A percentile compares a stretch with the other conserved stretches of the same genome.
Conservation (phyloP, 2,329 filamentous ascomycete species). For the Colletotrichum paranaense region DNA sequence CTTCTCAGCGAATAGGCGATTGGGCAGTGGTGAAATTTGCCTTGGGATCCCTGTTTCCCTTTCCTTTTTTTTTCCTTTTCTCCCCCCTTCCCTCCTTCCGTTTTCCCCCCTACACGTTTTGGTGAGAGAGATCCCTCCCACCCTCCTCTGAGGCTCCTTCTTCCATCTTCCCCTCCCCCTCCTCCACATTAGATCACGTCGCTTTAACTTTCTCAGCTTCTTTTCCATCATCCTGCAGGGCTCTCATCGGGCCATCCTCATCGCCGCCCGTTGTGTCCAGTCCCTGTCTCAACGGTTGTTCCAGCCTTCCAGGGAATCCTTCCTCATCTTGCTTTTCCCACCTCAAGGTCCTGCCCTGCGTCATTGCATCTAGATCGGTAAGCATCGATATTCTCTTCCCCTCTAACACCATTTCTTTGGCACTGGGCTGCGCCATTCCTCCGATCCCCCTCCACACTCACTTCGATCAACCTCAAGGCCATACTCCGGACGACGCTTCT, state of each 20-base stretch:
- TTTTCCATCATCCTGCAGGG: neutral
- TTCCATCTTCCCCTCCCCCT: neutral
- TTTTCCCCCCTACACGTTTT: neutral
- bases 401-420: neutral
- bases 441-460: neutral
- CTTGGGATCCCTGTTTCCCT: neutral
- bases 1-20: neutral
- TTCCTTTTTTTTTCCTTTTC: neutral
- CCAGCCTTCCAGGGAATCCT: conserved; percentile 7
- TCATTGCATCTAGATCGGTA: neutral
- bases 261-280: neutral
- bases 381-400: neutral
- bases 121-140: neutral
- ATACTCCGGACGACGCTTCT: conserved; percentile 7
- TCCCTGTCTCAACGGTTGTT: conserved; percentile 17
- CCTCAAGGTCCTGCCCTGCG: conserved; percentile 8
- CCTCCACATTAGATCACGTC: neutral
- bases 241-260: neutral
- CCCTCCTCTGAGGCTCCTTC: neutral
- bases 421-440: neutral
- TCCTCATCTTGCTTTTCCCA: neutral
- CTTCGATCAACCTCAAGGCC: neutral
- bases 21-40: neutral
- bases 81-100: neutral
- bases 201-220: neutral